Evolutionary conservation across 257 asterid genomes (phyloP).

Genomic region (Gentiana dahurica): DNA sequence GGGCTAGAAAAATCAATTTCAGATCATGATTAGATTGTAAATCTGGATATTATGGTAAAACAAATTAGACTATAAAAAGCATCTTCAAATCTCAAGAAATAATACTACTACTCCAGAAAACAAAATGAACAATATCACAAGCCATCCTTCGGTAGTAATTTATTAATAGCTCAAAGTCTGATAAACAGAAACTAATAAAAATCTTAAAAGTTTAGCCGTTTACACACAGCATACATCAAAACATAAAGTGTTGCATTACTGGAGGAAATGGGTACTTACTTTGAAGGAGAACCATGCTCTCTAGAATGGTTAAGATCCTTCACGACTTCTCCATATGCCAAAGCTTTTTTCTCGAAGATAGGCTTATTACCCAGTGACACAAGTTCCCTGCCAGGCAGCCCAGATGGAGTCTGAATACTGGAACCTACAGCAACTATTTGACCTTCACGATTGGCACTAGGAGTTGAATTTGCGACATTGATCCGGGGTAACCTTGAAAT

Average conservation of each 20-base stretch:
- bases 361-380: slow-evolving; percentile 52
- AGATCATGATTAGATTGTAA: too few species aligned
- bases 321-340: slow-evolving; percentile 73
- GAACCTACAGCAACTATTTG: slow-evolving; percentile 53
- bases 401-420: slow-evolving; percentile 49
- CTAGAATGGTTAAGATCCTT: slow-evolving; percentile 78
- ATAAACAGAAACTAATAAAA: too few species aligned
- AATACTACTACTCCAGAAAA: too few species aligned
- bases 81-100: too few species aligned
- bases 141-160: too few species aligned
- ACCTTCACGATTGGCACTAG: slow-evolving; percentile 46
- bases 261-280: slow-evolving; percentile 28
- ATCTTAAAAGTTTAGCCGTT: too few species aligned
- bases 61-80: too few species aligned
- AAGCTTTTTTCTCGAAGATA: slow-evolving; percentile 64
- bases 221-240: too few species aligned
- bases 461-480: slow-evolving; percentile 36
- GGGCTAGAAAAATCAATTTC: slow-evolving; percentile 44
- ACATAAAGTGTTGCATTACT: too few species aligned
- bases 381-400: slow-evolving; percentile 46
- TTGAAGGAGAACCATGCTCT: slow-evolving; percentile 62
- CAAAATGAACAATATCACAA: background rate
- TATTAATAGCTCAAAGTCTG: too few species aligned
- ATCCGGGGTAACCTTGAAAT: slow-evolving; percentile 79
- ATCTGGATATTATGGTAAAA: too few species aligned